Evolutionary conservation across 2,329 filamentous ascomycete genomes (phyloP), one percentile per base, ranked within the genome.

Genomic region (Cryphonectria carpinicola): DNA sequence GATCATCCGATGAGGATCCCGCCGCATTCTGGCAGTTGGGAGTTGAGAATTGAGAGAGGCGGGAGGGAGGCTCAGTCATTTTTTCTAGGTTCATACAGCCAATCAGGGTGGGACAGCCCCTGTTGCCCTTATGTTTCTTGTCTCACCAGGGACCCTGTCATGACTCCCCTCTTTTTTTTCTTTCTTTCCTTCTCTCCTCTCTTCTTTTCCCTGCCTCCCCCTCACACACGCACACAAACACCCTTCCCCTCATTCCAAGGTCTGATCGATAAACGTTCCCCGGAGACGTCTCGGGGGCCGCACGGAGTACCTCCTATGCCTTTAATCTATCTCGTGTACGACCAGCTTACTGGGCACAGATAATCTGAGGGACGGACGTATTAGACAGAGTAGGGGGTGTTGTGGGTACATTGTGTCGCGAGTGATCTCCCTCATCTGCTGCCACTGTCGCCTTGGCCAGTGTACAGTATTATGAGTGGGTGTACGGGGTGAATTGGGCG

Each of bases 261-360:
- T 66, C 54, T 4, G 54, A 19, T 32, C 7, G 46, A 32, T 58
- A 58, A 43, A 32, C 39, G 54, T 66, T 46, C 17, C 28, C 64
- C 58, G 63, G 60, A 67, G 35, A 62, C 60, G 35, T 41, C 35
- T 62, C 60, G 60, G 60, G 66, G 69, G 10, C 25, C 54, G 25
- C 54, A 58, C 54, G 54, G 54, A 58, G 14, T 32, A 35, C 28
- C 67, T 62, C 56, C 58, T 46, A 68, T 46, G 28, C 65, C 66
- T 46, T 72, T 72, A 70, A 71, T 71, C 63, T 72, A 71, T 66
- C 65, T 65, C 39, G 65, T 62, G 70, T 67, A 64, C 65, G 66
- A 66, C 68, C 68, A 65, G 35, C 54, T 46, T 63, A 63, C 46
- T 14, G 46, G 43, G 49, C 35, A 46, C n/a, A 65, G 17, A 35